Evolutionary conservation across 148 eudicot genomes (phyloP).

Genomic region (Silene conica): DNA sequence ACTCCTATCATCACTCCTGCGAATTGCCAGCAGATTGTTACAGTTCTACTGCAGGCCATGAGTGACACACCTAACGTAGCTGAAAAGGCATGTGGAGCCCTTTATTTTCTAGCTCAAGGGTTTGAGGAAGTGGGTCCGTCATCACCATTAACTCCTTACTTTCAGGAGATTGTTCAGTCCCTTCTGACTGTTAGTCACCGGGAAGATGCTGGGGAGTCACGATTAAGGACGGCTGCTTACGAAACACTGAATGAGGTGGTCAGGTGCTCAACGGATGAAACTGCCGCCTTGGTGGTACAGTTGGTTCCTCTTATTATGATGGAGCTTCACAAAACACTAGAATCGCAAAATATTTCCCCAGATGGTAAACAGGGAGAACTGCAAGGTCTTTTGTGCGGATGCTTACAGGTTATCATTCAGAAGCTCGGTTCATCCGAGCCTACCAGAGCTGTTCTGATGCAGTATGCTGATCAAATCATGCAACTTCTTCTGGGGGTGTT

Average conservation of each 20-base stretch:
- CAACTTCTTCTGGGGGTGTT: conserved; percentile 73
- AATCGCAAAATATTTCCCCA: conserved; percentile 66
- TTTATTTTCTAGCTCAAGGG: conserved; percentile 92
- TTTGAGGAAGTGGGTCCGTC: conserved; percentile 68
- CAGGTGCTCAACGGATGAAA: conserved; percentile 89
- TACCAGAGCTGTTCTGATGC: conserved; percentile 59
- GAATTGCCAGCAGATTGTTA: conserved; percentile 80
- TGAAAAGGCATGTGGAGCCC: conserved; percentile 95
- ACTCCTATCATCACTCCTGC: conserved; percentile 63
- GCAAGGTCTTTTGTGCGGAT: conserved; percentile 95
- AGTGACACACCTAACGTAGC: conserved; percentile 90
- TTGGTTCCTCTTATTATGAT: conserved; percentile 79
- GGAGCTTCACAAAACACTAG: conserved; percentile 86
- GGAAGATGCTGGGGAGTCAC: conserved; percentile 85
- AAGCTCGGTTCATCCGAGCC: conserved; percentile 76
- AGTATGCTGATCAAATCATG: conserved; percentile 83
- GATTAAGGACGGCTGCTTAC: conserved; percentile 83
- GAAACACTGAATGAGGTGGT: conserved; percentile 94
- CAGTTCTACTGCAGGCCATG: conserved; percentile 84
- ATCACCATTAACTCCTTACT: conserved; percentile 74
- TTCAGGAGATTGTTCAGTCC: conserved; percentile 79
- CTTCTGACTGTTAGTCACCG: conserved; percentile 81
- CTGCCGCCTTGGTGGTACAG: conserved; percentile 74
- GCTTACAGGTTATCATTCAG: conserved; percentile 90
- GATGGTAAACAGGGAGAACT: conserved; percentile 81